Evolutionary conservation across 1,139 yeast genomes (phyloP), one percentile per base, ranked within the genome.

Genomic region (Citeromyces siamensis): DNA sequence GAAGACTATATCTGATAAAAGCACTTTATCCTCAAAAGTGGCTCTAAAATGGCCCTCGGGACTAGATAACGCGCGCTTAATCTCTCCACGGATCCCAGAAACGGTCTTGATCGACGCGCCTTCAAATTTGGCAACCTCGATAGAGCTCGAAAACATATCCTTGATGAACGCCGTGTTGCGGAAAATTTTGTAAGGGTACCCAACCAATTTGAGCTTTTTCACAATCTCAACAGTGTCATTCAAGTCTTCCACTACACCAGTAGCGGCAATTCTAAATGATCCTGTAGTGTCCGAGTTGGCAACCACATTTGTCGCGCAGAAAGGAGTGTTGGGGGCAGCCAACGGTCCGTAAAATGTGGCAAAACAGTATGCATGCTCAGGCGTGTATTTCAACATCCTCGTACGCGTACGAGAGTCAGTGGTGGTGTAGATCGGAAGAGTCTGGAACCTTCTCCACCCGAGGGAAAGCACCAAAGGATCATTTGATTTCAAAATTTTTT

Each of bases 401-500:
- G 86, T 90, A 66, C 99, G 75, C 5, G 98, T 88, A 61, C 99
- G 70, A 4, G 97, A 90, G 59, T 93, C 99, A 5, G 95, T 78
- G 0, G 98, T 93, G 5, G 98, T 86, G 56, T 88, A 93, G 28
- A 93, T 71, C 9, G 99, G 99, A 39, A 90, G 63, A 0, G 98
- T 86, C 60, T 93, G 99, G 64, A 93, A 93, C 58, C 99, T 71
- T 63, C 99, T 75, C 99, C 98, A 93, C 26, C 99, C 99, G 36
- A 93, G 64, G 1, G 97, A 88, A 37, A 93, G 58, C 44, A 93
- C 85, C 46, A 93, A 68, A 1, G 99, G 98, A 62, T 93, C 99
- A 53, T 85, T 94, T 7, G 97, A 76, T 59, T 93, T 93, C 49
- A 93, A 67, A 40, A 93, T 85, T 66, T 86, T 86, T 55, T 88